Evolutionary conservation across 2,329 filamentous ascomycete genomes (phyloP).

Genomic region (Malbranchea zuffiana): DNA sequence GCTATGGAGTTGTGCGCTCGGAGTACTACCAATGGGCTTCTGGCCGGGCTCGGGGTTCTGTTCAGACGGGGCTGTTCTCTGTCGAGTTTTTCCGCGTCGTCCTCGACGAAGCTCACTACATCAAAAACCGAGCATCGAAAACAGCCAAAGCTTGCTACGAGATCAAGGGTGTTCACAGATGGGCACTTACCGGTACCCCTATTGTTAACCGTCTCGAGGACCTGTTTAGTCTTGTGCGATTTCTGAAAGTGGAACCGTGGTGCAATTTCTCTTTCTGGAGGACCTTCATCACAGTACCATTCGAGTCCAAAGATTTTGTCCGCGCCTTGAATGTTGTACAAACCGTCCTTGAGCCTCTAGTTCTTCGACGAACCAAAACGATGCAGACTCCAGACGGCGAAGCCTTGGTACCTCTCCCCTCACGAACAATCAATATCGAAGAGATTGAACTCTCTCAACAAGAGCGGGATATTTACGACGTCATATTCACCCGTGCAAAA

Average conservation of each 20-base stretch:
- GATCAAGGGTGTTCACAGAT: conserved; percentile 71
- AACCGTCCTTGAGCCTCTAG: conserved; percentile 89
- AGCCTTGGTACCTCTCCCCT: conserved; percentile 69
- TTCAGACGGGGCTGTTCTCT: conserved; percentile 70
- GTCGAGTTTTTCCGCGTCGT: conserved; percentile 92
- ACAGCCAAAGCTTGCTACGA: conserved; percentile 93
- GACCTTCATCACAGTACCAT: conserved; percentile 94
- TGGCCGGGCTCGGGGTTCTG: conserved; percentile 50
- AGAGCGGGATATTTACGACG: conserved; percentile 84
- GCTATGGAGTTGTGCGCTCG: conserved; percentile 82
- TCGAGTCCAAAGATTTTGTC: conserved; percentile 90
- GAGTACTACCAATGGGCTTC: conserved; percentile 66
- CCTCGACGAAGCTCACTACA: conserved; percentile 86
- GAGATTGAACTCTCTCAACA: conserved; percentile 73
- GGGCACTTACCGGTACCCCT: conserved; percentile 88
- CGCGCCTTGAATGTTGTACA: conserved; percentile 92
- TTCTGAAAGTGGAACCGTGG: conserved; percentile 92
- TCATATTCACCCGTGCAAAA: conserved; percentile 75
- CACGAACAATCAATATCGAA: conserved; percentile 73
- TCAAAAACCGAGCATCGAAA: conserved; percentile 84
- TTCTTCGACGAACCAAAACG: conserved; percentile 87
- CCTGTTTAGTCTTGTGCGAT: conserved; percentile 83
- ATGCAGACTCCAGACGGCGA: conserved; percentile 91
- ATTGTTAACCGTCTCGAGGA: conserved; percentile 96
- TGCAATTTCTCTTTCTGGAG: conserved; percentile 99